phyloP scores from a whole-genome alignment of 2,329 filamentous ascomycete genomes.

The Aureobasidium sp. region DNA sequence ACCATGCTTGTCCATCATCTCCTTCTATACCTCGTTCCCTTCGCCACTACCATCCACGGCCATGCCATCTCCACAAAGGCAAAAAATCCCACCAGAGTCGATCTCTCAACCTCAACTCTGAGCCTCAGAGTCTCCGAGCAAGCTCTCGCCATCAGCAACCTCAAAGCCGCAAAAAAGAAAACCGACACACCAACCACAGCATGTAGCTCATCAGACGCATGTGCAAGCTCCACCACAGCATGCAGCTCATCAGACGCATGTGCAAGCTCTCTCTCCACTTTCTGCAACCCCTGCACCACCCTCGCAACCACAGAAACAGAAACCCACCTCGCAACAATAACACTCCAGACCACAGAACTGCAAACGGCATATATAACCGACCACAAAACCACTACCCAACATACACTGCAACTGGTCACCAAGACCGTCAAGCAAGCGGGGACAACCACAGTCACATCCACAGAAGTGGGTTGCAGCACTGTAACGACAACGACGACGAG shows the following conservation, averaged over 20 bases:
- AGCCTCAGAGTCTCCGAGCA: neutral
- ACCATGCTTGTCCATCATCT: neutral
- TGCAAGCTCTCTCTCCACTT: neutral
- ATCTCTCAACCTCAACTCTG: neutral
- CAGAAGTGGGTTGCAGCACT: neutral
- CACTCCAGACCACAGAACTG: neutral
- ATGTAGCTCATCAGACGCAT: neutral
- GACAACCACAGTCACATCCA: neutral
- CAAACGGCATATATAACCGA: neutral
- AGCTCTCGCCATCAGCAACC: neutral
- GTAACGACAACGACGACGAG: neutral
- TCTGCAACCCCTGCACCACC: neutral
- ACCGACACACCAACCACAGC: neutral
- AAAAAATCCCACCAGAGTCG: neutral
- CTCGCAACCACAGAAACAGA: neutral
- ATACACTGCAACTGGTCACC: neutral
- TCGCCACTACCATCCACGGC: neutral
- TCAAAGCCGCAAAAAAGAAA: neutral
- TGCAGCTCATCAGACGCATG: too few relatives aligned
- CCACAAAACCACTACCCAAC: neutral
- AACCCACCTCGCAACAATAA: neutral
- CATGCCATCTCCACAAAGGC: neutral
- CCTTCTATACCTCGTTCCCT: neutral
- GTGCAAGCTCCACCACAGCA: neutral
- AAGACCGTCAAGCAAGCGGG: neutral